Base-by-base conservation (phyloP, 305 asterid species). In the Lippia alba region DNA sequence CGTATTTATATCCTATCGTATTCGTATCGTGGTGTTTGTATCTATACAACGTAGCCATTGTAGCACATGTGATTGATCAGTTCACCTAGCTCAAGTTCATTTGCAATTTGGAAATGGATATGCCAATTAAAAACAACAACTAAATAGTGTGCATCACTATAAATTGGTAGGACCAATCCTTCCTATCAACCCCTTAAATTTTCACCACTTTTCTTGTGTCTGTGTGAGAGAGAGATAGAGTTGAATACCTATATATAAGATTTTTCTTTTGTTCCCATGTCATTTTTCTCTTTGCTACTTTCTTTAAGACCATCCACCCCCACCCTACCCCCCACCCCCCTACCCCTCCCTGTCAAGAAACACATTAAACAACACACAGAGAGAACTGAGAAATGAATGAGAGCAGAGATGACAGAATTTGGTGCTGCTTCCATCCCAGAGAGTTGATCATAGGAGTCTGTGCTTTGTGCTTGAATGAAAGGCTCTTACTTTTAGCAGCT, bases 391-490 rank as follows among this genome's bases (percentile, higher is more conserved):
- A 49, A 56, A 85, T 79, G 87, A 78, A 70, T 46, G 80, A 71
- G 16, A 33, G n/a, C 56, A 75, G 51, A 56, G 87, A 80, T 49
- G 86, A 54, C 20, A 63, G 76, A n/a, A 75, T 56, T 69, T 79
- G 76, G 78, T 87, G 96, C 72, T 82, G 66, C 71, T 84, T 87
- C 49, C 97, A 92, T 76, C 95, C 94, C 5, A 76, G 61, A 48
- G 89, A 87, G 15, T n/a, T 64, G 46, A 86, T 90, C 1, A 69
- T 92, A 2, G 98, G 98, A 3, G 86, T 92, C 12, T 92, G 97
- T 75, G 92, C 94, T 14, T 73, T 86, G 67, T 92, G 98, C 74
- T 80, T 92, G 84, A 82, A 87, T 66, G 89, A 90, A 56, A 88
- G 81, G 88, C 94, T 92, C 67, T 66, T 87, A 34, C 60, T 88